phyloP scores from a whole-genome alignment of 306 rosid genomes.

The Prunus mongolica region DNA sequence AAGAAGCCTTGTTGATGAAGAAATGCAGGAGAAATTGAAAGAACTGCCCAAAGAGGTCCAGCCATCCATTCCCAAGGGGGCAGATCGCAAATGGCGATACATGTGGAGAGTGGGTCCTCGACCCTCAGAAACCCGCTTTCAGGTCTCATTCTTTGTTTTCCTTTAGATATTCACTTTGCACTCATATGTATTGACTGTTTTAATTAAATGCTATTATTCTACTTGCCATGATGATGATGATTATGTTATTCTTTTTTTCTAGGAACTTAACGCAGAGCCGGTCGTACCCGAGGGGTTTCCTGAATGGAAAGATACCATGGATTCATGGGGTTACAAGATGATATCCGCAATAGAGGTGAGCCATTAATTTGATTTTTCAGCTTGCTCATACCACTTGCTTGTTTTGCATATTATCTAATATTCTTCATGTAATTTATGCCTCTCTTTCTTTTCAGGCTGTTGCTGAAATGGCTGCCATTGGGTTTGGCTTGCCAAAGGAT shows the following conservation, averaged over 20 bases:
- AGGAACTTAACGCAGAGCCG: slow-evolving; percentile 94
- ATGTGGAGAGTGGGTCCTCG: slow-evolving; percentile 96
- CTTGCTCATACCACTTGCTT: neutral
- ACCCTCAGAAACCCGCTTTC: slow-evolving; percentile 64
- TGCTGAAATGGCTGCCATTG: slow-evolving; percentile 97
- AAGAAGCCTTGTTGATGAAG: slow-evolving; percentile 82
- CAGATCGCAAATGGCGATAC: slow-evolving; percentile 93
- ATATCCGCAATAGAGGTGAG: slow-evolving; percentile 74
- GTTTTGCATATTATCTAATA: slow-evolving; percentile 6
- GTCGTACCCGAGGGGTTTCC: slow-evolving; percentile 90
- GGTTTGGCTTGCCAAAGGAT: slow-evolving; percentile 84
- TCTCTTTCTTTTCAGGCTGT: slow-evolving; percentile 57
- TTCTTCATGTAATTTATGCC: neutral
- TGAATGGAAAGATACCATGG: slow-evolving; percentile 94
- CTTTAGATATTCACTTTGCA: neutral
- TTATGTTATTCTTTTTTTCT: slow-evolving; percentile 1
- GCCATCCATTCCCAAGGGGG: slow-evolving; percentile 66
- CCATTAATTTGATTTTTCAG: slow-evolving; percentile 5
- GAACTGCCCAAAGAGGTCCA: slow-evolving; percentile 63
- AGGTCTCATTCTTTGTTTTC: slow-evolving; percentile 42
- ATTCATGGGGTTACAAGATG: slow-evolving; percentile 92
- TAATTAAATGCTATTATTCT: slow-evolving; percentile 13
- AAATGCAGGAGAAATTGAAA: slow-evolving; percentile 72
- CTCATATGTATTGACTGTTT: neutral
- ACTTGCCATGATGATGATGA: neutral